phyloP scores from a whole-genome alignment of 1,139 yeast species.

The Candida labiduridarum region DNA sequence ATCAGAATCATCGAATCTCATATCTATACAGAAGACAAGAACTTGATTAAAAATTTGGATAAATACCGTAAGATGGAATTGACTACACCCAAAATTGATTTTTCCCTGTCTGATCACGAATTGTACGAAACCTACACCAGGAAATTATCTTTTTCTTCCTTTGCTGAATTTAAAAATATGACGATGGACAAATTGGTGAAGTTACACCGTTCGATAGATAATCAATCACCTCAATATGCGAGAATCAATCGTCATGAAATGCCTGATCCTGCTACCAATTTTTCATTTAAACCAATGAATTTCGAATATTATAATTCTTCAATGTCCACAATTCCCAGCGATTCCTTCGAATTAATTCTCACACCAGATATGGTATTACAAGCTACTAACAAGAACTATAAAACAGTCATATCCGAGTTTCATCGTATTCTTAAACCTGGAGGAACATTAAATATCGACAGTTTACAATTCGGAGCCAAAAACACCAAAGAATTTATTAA shows the following conservation, averaged over 20 bases:
- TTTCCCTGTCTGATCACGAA: constrained; percentile 28
- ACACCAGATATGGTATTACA: constrained; percentile 40
- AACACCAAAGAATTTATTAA: constrained; percentile 17
- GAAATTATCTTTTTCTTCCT: constrained; percentile 31
- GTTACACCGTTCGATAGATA: constrained; percentile 28
- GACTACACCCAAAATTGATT: constrained; percentile 20
- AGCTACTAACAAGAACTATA: constrained; percentile 28
- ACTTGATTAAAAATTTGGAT: constrained; percentile 19
- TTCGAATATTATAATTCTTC: constrained; percentile 37
- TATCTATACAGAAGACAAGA: constrained; percentile 30
- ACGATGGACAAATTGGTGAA: constrained; percentile 32
- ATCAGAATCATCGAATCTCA: constrained; percentile 38
- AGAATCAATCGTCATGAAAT: constrained; percentile 16
- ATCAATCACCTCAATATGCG: constrained; percentile 22
- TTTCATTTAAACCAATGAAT: constrained; percentile 36
- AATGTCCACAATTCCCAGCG: constrained; percentile 29
- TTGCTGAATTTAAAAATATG: constrained; percentile 24
- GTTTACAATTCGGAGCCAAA: constrained; percentile 25
- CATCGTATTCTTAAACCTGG: constrained; percentile 39
- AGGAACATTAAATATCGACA: constrained; percentile 39
- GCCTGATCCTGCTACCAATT: constrained; percentile 22
- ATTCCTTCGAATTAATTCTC: constrained; percentile 40
- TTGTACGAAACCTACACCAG: constrained; percentile 28
- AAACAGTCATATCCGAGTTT: constrained; percentile 33
- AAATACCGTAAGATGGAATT: constrained; percentile 19